These are phyloP conservation scores for Aspergillus diversus DNA, from an alignment of 495 filamentous ascomycete species.

Conservation along the genomic window DNA sequence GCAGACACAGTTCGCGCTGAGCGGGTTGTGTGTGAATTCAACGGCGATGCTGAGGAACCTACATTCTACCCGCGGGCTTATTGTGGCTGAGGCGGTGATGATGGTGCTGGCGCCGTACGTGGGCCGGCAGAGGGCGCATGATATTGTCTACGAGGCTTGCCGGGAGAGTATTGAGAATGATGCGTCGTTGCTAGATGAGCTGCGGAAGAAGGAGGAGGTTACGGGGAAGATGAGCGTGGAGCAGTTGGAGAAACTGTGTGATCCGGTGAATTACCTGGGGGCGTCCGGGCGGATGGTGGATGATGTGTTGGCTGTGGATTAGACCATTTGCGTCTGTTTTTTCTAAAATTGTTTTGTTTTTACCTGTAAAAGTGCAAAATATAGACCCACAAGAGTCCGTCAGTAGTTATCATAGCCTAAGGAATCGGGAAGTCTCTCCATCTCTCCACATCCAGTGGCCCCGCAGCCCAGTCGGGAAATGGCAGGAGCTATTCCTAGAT, in stretches of 20 bases:
- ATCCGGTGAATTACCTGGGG: conserved; percentile 55
- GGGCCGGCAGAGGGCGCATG: conserved; percentile 54
- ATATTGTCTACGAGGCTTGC: conserved; percentile 59
- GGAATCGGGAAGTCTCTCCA: background rate
- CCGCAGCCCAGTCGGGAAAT: background rate
- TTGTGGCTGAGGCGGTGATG: conserved; percentile 61
- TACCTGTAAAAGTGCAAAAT: too few species aligned
- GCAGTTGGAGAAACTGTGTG: conserved; percentile 45
- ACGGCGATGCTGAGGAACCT: conserved; percentile 52
- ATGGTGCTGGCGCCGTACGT: conserved; percentile 55
- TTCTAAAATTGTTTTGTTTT: background rate
- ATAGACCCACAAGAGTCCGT: too few species aligned
- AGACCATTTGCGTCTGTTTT: background rate
- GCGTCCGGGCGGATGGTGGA: conserved; percentile 53
- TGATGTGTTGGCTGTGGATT: conserved; percentile 45
- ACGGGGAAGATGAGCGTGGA: conserved; percentile 41
- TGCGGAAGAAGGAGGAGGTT: conserved; percentile 44
- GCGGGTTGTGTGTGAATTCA: conserved; percentile 50
- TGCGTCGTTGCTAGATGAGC: conserved; percentile 42
- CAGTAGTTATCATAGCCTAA: background rate
- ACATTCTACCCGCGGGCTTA: conserved; percentile 49
- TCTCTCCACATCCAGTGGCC: conserved; percentile 5
- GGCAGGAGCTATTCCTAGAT: background rate
- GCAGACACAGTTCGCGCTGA: conserved; percentile 52
- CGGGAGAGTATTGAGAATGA: conserved; percentile 50